Evolutionary conservation across 768 basidiomycete genomes (phyloP), one percentile per base, ranked within the genome.

Genomic region (Tricholoma flavovirens): DNA sequence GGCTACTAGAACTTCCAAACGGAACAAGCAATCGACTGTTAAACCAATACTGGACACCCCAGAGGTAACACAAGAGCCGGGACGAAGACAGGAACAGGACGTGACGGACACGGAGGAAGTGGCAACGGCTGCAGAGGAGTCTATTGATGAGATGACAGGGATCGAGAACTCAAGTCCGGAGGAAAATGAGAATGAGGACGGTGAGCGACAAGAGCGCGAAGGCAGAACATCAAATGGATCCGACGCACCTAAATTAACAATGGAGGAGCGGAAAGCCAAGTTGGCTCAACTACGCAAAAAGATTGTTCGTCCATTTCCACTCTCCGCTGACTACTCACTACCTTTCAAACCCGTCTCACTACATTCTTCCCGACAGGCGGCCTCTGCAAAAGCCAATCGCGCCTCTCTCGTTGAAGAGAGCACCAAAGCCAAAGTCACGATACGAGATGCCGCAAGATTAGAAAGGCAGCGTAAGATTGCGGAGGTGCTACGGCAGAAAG

Each of bases 401-500:
- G 81, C 83, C 32, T 89, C 93, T 1, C 75, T 98, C 14, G 77
- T 97, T 14, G 87, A 92, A 59, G 96, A 98, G 66, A 83, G 86
- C 33, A 82, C 90, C 17, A 89, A 82, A 66, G 76, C 83, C 5
- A 91, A 91, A 64, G 73, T 87, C 8, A 86, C 83, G 4, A 88
- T 83, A 0, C 83, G 90, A 22, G 95, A 98, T 58, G 73, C 86
- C 0, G 87, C 88, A 19, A 83, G 93, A 38, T 75, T 96, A 26
- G 96, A 98, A 60, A 84, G 87, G 64, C 92, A 97, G 67, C 86
- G 90, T 55, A 93, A 90, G 71, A 79, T 97, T 17, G 94, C 93
- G 0, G 96, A 98, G 73, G 83, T 77, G 15, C 71, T 98, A 62
- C 83, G 93, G 17, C 72, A 83, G 56, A 93, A 94, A 71, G 85